Base-by-base conservation (phyloP, 2,329 filamentous ascomycete genomes). In the Nigrospora oryzae region DNA sequence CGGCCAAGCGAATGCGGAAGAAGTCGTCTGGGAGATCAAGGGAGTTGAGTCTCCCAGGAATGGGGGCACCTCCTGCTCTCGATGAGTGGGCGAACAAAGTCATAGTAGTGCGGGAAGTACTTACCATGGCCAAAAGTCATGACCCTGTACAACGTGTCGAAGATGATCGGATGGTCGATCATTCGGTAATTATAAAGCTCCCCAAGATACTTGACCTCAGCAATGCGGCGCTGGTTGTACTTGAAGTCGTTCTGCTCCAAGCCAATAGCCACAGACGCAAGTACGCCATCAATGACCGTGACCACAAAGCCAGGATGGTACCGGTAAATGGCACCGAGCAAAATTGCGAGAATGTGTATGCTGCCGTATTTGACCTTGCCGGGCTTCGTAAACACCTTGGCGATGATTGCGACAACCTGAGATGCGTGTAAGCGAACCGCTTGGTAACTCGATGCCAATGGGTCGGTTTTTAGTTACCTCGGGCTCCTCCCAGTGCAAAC, bases 171-270 rank as follows among this genome's bases (percentile, higher is more conserved):
- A 37, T 95, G 93, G 63, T 98, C 93, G 34, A 98, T 78, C 79
- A 98, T 88, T 46, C 93, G 86, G 62, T 97, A 98, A 58, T 96
- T 95, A 69, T 98, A 98, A 11, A 98, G 77, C 65, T 98, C 93
- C 17, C 88, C 90, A 5, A 98, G 74, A 61, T 96, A 98, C 62
- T 96, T 97, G 58, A 95, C 88, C 63, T 97, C 91, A 3, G 94
- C 88, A 50, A 98, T 84, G 17, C 93, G 84, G 48, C 90, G 84
- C 65, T 98, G 93, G 60, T 95, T 96, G 68, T 89, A 94, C 57
- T 94, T 90, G 74, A 96, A 98, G 61, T 98, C 93, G 56, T 97
- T 97, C 54, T 90, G 81, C 64, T 98, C 93, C 3, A 98, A 73
- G 1, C 93, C 93, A 51, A 94, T 77, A 1, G 79, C 85, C 51